A percentile compares a stretch with the other conserved stretches of the same genome.
These are phyloP conservation scores for Irpex sp. DNA, from an alignment of 1,284 basidiomycete genomes.

Conservation along the genomic window DNA sequence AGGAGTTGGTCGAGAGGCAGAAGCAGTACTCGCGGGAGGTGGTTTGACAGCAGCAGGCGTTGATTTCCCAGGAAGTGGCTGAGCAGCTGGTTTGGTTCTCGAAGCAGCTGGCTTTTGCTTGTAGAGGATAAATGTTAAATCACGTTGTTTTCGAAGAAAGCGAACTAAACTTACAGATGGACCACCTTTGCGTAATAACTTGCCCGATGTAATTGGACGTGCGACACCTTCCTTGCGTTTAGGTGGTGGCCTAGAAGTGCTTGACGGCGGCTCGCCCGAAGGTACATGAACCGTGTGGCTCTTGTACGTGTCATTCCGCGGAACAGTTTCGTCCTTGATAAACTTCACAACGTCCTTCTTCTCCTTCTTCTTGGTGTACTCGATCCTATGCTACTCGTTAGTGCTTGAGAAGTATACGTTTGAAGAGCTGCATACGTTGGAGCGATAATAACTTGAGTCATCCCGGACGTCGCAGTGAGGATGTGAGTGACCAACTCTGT, in stretches of 20 bases:
- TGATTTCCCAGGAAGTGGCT: slow-evolving; percentile 52
- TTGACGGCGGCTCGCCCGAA: slow-evolving; percentile 82
- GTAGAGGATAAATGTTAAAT: not conserved
- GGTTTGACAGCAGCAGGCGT: slow-evolving; percentile 25
- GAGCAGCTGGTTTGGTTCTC: slow-evolving; percentile 51
- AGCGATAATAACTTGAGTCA: slow-evolving; percentile 68
- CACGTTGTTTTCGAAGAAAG: not conserved
- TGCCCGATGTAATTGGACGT: slow-evolving; percentile 81
- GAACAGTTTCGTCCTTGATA: slow-evolving; percentile 83
- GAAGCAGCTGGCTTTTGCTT: slow-evolving; percentile 33
- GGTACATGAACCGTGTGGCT: slow-evolving; percentile 86
- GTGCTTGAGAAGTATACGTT: slow-evolving; percentile 2
- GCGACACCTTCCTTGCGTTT: slow-evolving; percentile 83
- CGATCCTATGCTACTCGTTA: slow-evolving; percentile 45
- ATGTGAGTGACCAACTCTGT: slow-evolving; percentile 89
- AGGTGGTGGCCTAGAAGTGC: slow-evolving; percentile 78
- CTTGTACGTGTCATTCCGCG: slow-evolving; percentile 89
- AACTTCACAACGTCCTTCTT: slow-evolving; percentile 89
- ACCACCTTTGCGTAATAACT: slow-evolving; percentile 73
- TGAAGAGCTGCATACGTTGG: slow-evolving; percentile 56
- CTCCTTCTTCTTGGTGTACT: slow-evolving; percentile 96
- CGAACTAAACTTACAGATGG: slow-evolving; percentile 42
- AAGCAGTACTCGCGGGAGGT: slow-evolving; percentile 19
- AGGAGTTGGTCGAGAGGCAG: slow-evolving; percentile 30
- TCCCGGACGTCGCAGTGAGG: slow-evolving; percentile 76